Base-by-base conservation (phyloP, 257 asterid genomes). In the Linderniella brevidens region DNA sequence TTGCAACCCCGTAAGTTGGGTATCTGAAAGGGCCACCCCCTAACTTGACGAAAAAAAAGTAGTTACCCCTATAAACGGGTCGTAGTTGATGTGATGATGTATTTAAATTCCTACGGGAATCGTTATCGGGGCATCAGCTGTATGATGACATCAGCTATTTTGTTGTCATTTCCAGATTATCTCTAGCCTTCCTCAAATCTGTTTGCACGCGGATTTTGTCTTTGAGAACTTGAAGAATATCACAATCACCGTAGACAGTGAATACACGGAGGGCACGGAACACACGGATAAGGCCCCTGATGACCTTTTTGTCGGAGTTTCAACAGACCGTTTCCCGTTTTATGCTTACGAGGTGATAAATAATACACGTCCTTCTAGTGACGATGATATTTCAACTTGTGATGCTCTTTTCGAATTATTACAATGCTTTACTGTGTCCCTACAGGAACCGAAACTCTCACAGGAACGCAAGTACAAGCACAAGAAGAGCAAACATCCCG, bases 161-260 rank as follows among this genome's bases (percentile, higher is more conserved):
- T 11, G 17, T 56, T 11, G 19, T 2, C 9, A 54, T 52, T 49
- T 13, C 29, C 49, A 76, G 85, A 58, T 64, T 58, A 16, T 72
- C 15, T 50, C 58, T 40, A 49, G 29, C 13, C 51, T 60, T 67
- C 64, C 58, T 17, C 53, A 58, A 61, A 17, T 72, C 20, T 61
- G 13, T 25, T 57, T 13, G 7, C 46, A 38, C 9, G 45, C 64
- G 4, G 57, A 68, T 4, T 6, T 36, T 25, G 38, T 53, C 25
- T 72, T 66, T 25, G 73, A 68, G 58, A 76, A 69, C 64, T 64
- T 76, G 77, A 69, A 63, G 75, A 36, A 49, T 25, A 11, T 72
- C 50, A 76, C 52, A 55, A 53, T 76, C 61, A 64, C 64, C 15
- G 52, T 63, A 17, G 63, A 65, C 58, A 41, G 58, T 19, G 58